These are phyloP conservation scores for Apiospora arundinis DNA, from an alignment of 2,329 filamentous ascomycete species.

Conservation along the genomic window DNA sequence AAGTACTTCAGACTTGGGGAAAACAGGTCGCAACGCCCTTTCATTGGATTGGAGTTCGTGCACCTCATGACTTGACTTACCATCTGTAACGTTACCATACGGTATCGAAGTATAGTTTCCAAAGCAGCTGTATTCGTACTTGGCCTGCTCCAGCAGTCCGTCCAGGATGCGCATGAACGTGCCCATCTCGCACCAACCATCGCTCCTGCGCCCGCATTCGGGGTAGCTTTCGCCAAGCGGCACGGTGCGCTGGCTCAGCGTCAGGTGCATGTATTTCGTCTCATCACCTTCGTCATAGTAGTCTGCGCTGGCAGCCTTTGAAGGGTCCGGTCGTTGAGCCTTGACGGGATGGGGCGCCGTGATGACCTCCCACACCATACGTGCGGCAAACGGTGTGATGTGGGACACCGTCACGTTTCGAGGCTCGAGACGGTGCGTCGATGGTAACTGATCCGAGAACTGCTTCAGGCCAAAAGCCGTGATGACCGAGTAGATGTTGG, in stretches of 20 bases:
- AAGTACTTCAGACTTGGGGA: background rate
- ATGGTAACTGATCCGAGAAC: slow-evolving; percentile 66
- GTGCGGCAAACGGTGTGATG: slow-evolving; percentile 73
- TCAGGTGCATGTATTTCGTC: slow-evolving; percentile 75
- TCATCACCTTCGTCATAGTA: slow-evolving; percentile 49
- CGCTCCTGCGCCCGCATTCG: slow-evolving; percentile 66
- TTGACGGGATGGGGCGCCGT: slow-evolving; percentile 67
- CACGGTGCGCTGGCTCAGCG: slow-evolving; percentile 76
- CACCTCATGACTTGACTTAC: slow-evolving; percentile 9
- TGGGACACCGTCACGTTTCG: slow-evolving; percentile 71
- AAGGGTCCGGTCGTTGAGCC: slow-evolving; percentile 49
- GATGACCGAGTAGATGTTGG: slow-evolving; percentile 73
- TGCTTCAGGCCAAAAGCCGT: slow-evolving; percentile 76
- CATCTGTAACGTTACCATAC: slow-evolving; percentile 9
- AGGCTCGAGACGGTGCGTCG: slow-evolving; percentile 58
- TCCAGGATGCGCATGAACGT: slow-evolving; percentile 71
- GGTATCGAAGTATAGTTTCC: slow-evolving; percentile 53
- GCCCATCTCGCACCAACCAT: slow-evolving; percentile 79
- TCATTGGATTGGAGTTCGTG: no score
- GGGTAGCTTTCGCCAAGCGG: slow-evolving; percentile 71
- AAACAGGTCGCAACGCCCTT: background rate
- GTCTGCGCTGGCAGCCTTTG: slow-evolving; percentile 38
- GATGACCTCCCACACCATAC: slow-evolving; percentile 65
- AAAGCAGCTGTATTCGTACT: slow-evolving; percentile 71
- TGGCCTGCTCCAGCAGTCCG: slow-evolving; percentile 61